Conservation (phyloP, 179 eudicot species). For the Silene coronaria region DNA sequence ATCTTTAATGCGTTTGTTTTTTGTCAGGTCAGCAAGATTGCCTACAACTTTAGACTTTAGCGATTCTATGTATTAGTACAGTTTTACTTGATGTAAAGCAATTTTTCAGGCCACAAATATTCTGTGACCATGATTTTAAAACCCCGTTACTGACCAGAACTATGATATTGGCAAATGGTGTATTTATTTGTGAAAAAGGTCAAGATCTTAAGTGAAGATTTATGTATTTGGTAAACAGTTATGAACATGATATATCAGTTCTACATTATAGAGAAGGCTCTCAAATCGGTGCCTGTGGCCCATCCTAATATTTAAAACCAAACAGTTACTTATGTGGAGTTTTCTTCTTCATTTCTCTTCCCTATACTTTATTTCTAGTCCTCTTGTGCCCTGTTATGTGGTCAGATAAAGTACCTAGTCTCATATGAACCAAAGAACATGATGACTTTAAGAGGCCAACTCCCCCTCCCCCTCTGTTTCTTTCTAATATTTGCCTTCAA, state of each 20-base stretch:
- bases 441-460: neutral
- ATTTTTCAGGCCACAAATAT: neutral
- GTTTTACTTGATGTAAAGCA: neutral
- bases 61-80: neutral
- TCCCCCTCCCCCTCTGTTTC: too few species aligned
- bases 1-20: conserved; percentile 90
- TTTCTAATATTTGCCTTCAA: too few species aligned
- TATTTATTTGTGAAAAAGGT: too few species aligned
- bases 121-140: too few species aligned
- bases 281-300: neutral
- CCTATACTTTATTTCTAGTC: too few species aligned
- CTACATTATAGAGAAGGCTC: neutral
- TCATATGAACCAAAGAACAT: neutral
- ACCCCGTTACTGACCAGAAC: too few species aligned
- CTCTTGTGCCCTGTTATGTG: too few species aligned
- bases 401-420: neutral
- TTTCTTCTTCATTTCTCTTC: neutral
- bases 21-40: conserved; percentile 56
- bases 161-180: too few species aligned
- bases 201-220: neutral
- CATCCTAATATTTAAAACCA: neutral
- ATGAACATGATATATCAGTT: neutral
- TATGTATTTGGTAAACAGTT: neutral
- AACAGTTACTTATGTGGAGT: neutral
- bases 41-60: neutral